These are phyloP conservation scores for Paxillus involutus DNA, from an alignment of 768 basidiomycete species.

Conservation along the genomic window DNA sequence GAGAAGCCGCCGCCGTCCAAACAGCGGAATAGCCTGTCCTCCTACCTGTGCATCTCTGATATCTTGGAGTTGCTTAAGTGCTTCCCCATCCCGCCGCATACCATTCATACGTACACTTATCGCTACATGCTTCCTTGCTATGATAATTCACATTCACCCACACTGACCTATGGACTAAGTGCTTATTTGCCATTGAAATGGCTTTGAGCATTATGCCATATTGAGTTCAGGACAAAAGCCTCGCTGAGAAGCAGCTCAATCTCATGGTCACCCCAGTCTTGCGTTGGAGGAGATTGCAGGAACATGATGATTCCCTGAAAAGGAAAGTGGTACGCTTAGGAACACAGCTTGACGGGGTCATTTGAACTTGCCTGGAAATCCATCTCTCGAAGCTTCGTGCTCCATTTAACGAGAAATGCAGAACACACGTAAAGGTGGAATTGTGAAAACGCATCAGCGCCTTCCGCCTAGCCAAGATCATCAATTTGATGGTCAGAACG, in stretches of 20 bases:
- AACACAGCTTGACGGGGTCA: background rate
- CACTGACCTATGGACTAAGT: background rate
- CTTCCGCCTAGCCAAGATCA: slow-evolving; percentile 73
- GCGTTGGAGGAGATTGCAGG: slow-evolving; percentile 88
- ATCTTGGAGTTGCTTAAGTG: background rate
- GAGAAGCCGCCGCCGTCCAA: slow-evolving; percentile 55
- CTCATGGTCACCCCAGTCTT: slow-evolving; percentile 94
- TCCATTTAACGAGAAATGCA: slow-evolving; percentile 95
- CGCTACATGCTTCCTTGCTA: slow-evolving; percentile 23
- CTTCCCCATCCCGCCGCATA: slow-evolving; percentile 10
- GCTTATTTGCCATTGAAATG: slow-evolving; percentile 65
- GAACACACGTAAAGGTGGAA: slow-evolving; percentile 99
- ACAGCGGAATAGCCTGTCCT: slow-evolving; percentile 6
- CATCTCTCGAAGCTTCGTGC: slow-evolving; percentile 90
- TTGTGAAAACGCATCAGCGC: slow-evolving; percentile 96
- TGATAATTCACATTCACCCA: slow-evolving; percentile 2
- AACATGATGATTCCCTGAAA: slow-evolving; percentile 97
- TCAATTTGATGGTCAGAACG: background rate
- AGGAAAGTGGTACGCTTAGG: slow-evolving; percentile 1
- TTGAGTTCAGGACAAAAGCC: slow-evolving; percentile 90
- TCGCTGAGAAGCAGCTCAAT: slow-evolving; percentile 94
- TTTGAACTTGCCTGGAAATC: slow-evolving; percentile 84
- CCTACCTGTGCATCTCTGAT: background rate
- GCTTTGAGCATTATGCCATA: slow-evolving; percentile 92
- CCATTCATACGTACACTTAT: slow-evolving; percentile 19